These are phyloP conservation scores for Blastobotrys proliferans DNA, from an alignment of 1,139 yeast species.

Conservation along the genomic window DNA sequence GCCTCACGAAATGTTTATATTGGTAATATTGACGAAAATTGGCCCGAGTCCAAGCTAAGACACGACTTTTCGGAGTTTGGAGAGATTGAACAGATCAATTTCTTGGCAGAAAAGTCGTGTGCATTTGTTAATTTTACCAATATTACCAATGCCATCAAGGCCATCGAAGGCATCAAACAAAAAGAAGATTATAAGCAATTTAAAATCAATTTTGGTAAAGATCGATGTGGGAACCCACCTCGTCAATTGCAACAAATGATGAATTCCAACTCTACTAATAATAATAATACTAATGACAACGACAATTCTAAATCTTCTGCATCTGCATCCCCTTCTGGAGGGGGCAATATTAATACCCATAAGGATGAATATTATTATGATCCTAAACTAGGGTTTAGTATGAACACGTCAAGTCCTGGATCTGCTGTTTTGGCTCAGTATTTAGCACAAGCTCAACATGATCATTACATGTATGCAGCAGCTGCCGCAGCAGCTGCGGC, in stretches of 20 bases:
- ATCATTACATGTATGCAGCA: conserved; percentile 5
- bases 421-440: conserved; percentile 77
- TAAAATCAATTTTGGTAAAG: conserved; percentile 85
- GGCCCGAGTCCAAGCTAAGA: conserved; percentile 58
- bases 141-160: conserved; percentile 80
- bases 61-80: conserved; percentile 78
- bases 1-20: conserved; percentile 90
- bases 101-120: conserved; percentile 76
- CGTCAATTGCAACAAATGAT: conserved; percentile 21
- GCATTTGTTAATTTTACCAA: conserved; percentile 91
- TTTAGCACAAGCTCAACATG: conserved; percentile 56
- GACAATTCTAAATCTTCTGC: not conserved
- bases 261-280: conserved; percentile 4
- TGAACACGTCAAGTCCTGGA: conserved; percentile 39
- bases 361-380: conserved; percentile 8
- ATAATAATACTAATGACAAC: conserved; percentile 1
- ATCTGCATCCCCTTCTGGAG: conserved; percentile 3
- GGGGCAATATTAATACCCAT: conserved; percentile 3
- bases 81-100: conserved; percentile 90
- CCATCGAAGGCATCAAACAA: conserved; percentile 62
- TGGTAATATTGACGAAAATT: conserved; percentile 60
- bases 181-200: conserved; percentile 47
- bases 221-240: conserved; percentile 86
- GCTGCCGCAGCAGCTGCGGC: conserved; percentile 1
- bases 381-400: conserved; percentile 10